Base-by-base conservation (phyloP, 1,139 yeast species). In the Torulaspora pretoriensis region DNA sequence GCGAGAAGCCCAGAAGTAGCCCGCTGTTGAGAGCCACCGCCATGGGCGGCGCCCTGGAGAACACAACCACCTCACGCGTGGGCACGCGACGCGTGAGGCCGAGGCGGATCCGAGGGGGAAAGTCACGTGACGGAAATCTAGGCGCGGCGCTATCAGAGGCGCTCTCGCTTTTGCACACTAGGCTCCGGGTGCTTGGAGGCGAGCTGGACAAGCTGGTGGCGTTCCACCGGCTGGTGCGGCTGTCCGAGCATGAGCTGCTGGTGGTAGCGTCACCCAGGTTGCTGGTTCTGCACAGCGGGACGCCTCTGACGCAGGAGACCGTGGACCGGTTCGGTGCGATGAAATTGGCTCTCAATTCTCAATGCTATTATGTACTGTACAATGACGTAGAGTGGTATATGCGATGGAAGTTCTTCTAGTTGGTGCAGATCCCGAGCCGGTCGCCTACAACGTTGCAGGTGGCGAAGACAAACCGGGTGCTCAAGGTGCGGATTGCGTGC, bases 401-500 rank as follows among this genome's bases (percentile, higher is more conserved):
- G 24, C 45, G 48, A 37, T 56, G 60, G 60, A 48, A 51, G 48
- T 42, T 54, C 26, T 38, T 50, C 28, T 48, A 42, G 37, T 61
- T 61, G 8, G 64, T 61, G 42, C 67, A 61, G 9, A 59, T 49
- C 9, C 47, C 49, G 17, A 51, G 47, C 16, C 55, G 50, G 25
- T 46, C 40, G 8, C 66, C 63, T 12, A 63, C 42, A 34, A 60
- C 57, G 28, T 54, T 59, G 43, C 64, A 60, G 13, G 61, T 43
- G 10, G 67, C 55, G 42, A 64, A 64, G 42, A 64, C 55, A 42
- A 64, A 63, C 38, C 62, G 53, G 6, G 67, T 63, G 36, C 63
- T 59, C 41, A 62, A 56, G 14, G 65, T 60, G 37, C 56, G 71
- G 38, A 82, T 73, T 1, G 80, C 81, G 37, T 78, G 73, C 9